Percentiles rank a stretch among this genome's conserved stretches.
Conservation (phyloP, 768 basidiomycete genomes). For the Piloderma croceum region DNA sequence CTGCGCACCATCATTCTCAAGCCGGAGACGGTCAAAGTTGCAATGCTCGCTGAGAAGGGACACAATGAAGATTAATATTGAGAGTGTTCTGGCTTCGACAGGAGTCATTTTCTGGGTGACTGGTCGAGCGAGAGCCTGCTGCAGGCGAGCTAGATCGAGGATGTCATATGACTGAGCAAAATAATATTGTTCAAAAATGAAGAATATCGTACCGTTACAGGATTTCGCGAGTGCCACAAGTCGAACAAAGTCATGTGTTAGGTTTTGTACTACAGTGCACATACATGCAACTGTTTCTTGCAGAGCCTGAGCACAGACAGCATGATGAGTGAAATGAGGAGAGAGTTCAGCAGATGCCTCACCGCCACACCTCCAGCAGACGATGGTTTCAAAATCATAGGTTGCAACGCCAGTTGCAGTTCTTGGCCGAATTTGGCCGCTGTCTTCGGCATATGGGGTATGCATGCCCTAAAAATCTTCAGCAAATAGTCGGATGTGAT, state of each 20-base stretch:
- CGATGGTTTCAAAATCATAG: slow-evolving; percentile 88
- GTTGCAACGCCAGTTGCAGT: slow-evolving; percentile 73
- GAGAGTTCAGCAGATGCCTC: slow-evolving; percentile 15
- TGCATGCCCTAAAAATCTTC: slow-evolving; percentile 78
- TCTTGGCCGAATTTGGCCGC: slow-evolving; percentile 85
- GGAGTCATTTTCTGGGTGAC: slow-evolving; percentile 34
- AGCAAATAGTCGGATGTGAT: slow-evolving; percentile 80
- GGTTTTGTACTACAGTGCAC: slow-evolving; percentile 74
- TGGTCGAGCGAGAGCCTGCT: slow-evolving; percentile 47
- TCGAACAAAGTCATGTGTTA: slow-evolving; percentile 81
- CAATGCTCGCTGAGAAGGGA: slow-evolving; percentile 85
- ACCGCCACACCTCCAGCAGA: slow-evolving; percentile 63
- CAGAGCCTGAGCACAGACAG: slow-evolving; percentile 47
- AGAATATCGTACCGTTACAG: slow-evolving; percentile 58
- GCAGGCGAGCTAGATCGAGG: slow-evolving; percentile 49
- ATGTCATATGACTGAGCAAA: background rate
- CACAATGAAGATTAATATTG: slow-evolving; percentile 78
- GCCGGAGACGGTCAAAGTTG: slow-evolving; percentile 73
- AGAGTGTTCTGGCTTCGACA: slow-evolving; percentile 49
- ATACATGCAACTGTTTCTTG: slow-evolving; percentile 93
- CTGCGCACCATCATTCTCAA: slow-evolving; percentile 51
- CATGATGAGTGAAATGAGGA: slow-evolving; percentile 1
- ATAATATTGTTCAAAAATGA: background rate
- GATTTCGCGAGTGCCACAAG: slow-evolving; percentile 79
- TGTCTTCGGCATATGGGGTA: slow-evolving; percentile 87